Conservation (phyloP, 352 stramenopile genomes). For the Phytophthora macrochlamydospora region DNA sequence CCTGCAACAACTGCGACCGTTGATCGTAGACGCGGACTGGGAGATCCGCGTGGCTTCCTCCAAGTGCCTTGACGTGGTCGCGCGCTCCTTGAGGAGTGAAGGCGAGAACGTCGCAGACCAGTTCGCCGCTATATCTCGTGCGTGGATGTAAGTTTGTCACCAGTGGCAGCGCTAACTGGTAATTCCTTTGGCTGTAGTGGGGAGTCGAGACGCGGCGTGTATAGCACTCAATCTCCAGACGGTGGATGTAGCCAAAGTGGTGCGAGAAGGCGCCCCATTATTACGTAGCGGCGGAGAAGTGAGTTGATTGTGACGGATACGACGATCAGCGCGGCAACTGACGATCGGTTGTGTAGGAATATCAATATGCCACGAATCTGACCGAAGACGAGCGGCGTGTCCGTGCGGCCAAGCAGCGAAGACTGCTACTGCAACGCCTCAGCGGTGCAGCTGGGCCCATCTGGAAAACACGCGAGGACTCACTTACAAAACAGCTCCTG, state of each 20-base stretch:
- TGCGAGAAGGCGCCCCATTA: slow-evolving; percentile 66
- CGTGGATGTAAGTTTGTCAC: not conserved
- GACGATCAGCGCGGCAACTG: not conserved
- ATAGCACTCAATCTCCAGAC: slow-evolving; percentile 55
- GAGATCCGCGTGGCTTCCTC: slow-evolving; percentile 75
- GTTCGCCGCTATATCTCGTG: slow-evolving; percentile 58
- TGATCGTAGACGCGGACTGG: slow-evolving; percentile 65
- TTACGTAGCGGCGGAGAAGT: slow-evolving; percentile 80
- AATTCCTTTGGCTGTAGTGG: slow-evolving; percentile 38
- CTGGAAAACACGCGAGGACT: slow-evolving; percentile 70
- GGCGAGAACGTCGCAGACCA: slow-evolving; percentile 35
- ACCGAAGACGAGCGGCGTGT: slow-evolving; percentile 54
- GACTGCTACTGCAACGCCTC: slow-evolving; percentile 70
- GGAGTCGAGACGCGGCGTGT: slow-evolving; percentile 41
- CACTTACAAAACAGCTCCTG: slow-evolving; percentile 66
- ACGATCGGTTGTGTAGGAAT: slow-evolving; percentile 49
- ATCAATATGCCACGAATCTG: slow-evolving; percentile 69
- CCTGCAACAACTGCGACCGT: slow-evolving; percentile 55
- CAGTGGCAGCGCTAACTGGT: too few relatives aligned
- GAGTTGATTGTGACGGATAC: not conserved
- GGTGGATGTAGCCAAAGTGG: slow-evolving; percentile 61
- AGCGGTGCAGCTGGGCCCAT: slow-evolving; percentile 51
- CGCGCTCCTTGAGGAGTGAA: slow-evolving; percentile 39
- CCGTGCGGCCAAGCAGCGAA: slow-evolving; percentile 66
- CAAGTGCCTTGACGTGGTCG: slow-evolving; percentile 66